Evolutionary conservation across 1,139 yeast genomes (phyloP).

Genomic region (Kodamaea plutei): DNA sequence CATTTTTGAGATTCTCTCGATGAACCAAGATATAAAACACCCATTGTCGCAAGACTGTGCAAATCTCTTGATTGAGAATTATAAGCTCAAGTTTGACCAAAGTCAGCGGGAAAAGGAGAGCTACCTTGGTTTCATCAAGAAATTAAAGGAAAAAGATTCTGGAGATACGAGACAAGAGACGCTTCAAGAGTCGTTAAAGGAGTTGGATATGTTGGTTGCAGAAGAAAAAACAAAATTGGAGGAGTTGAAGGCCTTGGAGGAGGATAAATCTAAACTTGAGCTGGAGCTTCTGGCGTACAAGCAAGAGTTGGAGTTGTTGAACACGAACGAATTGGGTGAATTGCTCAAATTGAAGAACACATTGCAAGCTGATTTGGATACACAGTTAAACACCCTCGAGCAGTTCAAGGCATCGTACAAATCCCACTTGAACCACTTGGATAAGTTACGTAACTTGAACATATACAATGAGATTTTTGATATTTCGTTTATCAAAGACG

Average conservation of each 20-base stretch:
- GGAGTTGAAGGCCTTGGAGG: constrained; percentile 46
- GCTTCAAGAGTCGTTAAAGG: constrained; percentile 37
- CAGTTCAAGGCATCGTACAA: constrained; percentile 62
- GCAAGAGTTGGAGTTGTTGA: constrained; percentile 35
- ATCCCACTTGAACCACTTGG: constrained; percentile 58
- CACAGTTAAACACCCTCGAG: constrained; percentile 50
- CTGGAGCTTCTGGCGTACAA: constrained; percentile 35
- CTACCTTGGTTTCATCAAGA: constrained; percentile 68
- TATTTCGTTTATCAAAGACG: constrained; percentile 64
- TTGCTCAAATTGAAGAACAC: constrained; percentile 47
- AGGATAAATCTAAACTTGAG: constrained; percentile 35
- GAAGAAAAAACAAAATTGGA: constrained; percentile 34
- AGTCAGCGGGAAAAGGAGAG: constrained; percentile 75
- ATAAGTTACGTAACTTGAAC: constrained; percentile 66
- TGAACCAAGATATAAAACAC: constrained; percentile 74
- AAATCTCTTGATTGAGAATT: constrained; percentile 56
- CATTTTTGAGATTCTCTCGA: constrained; percentile 49
- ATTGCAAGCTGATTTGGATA: constrained; percentile 46
- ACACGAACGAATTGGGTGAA: constrained; percentile 38
- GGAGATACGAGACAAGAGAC: constrained; percentile 29
- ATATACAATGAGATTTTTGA: constrained; percentile 79
- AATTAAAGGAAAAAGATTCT: constrained; percentile 39
- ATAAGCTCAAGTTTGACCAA: constrained; percentile 69
- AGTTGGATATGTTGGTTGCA: constrained; percentile 31
- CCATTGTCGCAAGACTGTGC: constrained; percentile 92